These are phyloP conservation scores for Volutella citrinella DNA, from an alignment of 2,329 filamentous ascomycete genomes.

Conservation along the genomic window DNA sequence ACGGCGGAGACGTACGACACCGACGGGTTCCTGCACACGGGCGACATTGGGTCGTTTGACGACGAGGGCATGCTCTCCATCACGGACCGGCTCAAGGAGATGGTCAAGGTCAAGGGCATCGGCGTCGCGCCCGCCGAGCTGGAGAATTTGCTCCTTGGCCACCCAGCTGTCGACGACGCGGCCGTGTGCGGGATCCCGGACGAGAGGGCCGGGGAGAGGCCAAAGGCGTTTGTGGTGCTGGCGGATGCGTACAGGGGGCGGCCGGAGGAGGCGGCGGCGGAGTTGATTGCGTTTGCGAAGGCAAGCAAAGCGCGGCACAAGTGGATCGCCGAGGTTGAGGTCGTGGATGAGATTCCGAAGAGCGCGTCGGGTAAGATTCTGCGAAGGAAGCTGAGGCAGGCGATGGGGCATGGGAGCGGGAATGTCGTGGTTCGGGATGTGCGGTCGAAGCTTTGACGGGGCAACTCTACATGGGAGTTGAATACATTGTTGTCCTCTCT, in stretches of 20 bases:
- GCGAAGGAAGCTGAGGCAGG: not conserved
- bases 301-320: slow-evolving; percentile 54
- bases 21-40: slow-evolving; percentile 59
- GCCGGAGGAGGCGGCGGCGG: slow-evolving; percentile 20
- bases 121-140: slow-evolving; percentile 62
- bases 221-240: slow-evolving; percentile 55
- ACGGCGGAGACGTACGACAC: slow-evolving; percentile 48
- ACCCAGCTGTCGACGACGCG: slow-evolving; percentile 53
- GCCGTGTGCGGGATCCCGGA: slow-evolving; percentile 53
- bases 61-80: slow-evolving; percentile 55
- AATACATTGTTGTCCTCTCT: too few species aligned
- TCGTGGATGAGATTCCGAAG: slow-evolving; percentile 55
- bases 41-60: slow-evolving; percentile 54
- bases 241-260: slow-evolving; percentile 29
- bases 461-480: too few species aligned
- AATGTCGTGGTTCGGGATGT: too few species aligned
- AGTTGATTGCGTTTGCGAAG: slow-evolving; percentile 45
- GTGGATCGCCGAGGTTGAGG: slow-evolving; percentile 50
- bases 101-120: slow-evolving; percentile 66
- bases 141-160: slow-evolving; percentile 59
- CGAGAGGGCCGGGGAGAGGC: slow-evolving; percentile 54
- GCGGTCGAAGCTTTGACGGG: too few species aligned
- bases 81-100: slow-evolving; percentile 62
- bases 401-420: too few species aligned
- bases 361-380: slow-evolving; percentile 43